phyloP scores from a whole-genome alignment of 352 stramenopile species.

The Phytopythium litorale region DNA sequence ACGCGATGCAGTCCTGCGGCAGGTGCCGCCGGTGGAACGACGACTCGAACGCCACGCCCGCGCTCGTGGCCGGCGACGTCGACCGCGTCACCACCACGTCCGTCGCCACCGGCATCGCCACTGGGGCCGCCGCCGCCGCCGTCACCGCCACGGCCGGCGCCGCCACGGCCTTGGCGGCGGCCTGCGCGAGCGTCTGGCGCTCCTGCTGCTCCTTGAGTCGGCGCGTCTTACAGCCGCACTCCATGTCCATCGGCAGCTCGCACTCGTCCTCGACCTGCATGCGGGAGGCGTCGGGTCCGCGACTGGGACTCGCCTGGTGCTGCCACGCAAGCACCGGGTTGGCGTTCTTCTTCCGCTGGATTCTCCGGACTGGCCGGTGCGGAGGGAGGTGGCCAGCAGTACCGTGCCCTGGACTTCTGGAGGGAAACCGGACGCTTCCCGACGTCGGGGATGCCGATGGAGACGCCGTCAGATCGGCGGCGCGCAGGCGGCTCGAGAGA shows the following conservation, averaged over 20 bases:
- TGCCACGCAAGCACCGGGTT: not conserved
- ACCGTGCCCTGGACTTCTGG: slow-evolving; percentile 4
- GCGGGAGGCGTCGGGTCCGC: not conserved
- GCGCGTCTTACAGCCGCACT: slow-evolving; percentile 44
- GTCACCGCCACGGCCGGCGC: not conserved
- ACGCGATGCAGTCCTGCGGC: slow-evolving; percentile 71
- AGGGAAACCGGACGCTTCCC: slow-evolving; percentile 1
- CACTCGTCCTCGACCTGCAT: slow-evolving; percentile 16
- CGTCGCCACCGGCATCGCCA: not conserved
- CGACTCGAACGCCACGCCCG: slow-evolving; percentile 21
- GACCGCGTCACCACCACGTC: slow-evolving; percentile 11
- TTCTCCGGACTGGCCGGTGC: not conserved
- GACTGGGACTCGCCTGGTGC: not conserved
- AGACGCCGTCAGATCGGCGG: slow-evolving; percentile 7
- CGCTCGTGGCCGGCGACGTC: not conserved
- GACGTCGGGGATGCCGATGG: not conserved
- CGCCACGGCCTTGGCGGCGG: slow-evolving; percentile 6
- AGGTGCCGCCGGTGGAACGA: slow-evolving; percentile 86
- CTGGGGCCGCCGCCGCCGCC: not conserved
- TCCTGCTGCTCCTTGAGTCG: slow-evolving; percentile 36
- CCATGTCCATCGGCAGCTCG: slow-evolving; percentile 43
- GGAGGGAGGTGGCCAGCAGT: not conserved
- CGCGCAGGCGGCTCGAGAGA: slow-evolving; percentile 4
- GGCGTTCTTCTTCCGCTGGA: not conserved
- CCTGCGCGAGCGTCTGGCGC: slow-evolving; percentile 20